Evolutionary conservation across 2,329 filamentous ascomycete species (phyloP), one percentile per base, ranked within the genome.

Genomic region (Talaromyces atroroseus): DNA sequence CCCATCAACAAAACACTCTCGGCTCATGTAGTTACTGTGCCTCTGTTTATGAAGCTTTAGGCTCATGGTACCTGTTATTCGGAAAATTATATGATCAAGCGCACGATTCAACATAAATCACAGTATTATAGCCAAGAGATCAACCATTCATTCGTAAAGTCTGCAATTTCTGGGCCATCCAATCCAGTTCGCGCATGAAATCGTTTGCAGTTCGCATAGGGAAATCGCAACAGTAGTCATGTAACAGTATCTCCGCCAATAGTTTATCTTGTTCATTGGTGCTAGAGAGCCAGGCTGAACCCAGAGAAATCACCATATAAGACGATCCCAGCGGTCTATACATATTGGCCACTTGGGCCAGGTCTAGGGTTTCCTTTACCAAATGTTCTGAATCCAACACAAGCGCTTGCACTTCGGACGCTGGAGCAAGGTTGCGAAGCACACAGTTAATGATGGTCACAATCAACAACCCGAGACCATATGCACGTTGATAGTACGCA

Each of bases 271-370:
- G 21, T 3, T 49, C 36, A 46, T 70, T 65, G 5, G 53, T 48
- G 8, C 63, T 64, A 7, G 64, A 61, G 12, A 61, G 42, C 65
- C 64, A 69, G 20, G 65, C 65, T 5, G 59, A 61, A 11, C 59
- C 55, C 12, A 73, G 59, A 48, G 64, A 66, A 16, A 72, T 12
- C 14, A 62, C 29, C 2, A 73, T 59, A 55, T 68, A 71, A 29
- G 57, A 63, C 10, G 71, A 59, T 2, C 68, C 71, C 40, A 74
- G 54, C 0, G 71, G 71, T 24, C 68, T 61, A 52, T 71, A 69
- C 8, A 57, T 57, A 14, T 56, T 58, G 1, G 65, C 66, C 2
- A 61, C 44, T 24, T 67, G 62, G 0, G 66, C 66, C 20, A 73
- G 58, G 16, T 51, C 42, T 14, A 74, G 47, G 26, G 66, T 66